Conservation (phyloP, 768 basidiomycete species). For the Chlorophyllum brunneum region DNA sequence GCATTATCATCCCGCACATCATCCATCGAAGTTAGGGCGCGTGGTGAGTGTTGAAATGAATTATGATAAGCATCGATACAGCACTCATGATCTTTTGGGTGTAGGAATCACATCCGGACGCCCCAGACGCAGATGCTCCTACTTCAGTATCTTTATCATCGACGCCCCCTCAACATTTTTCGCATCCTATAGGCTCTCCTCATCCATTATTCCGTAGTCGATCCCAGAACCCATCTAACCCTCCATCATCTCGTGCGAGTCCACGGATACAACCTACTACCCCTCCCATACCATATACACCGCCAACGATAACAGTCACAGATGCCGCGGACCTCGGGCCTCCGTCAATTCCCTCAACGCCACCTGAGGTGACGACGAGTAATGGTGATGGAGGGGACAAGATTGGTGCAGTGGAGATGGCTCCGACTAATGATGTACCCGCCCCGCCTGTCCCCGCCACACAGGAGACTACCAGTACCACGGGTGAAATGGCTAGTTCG, state of each 20-base stretch:
- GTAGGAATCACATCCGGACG: conserved; percentile 14
- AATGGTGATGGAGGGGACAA: conserved; percentile 1
- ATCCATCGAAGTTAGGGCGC: conserved; percentile 33
- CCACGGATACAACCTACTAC: conserved; percentile 1
- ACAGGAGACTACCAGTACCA: not conserved
- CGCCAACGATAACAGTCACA: not conserved
- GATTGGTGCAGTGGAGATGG: not conserved
- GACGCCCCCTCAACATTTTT: not conserved
- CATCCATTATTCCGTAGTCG: conserved; percentile 8
- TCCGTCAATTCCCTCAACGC: not conserved
- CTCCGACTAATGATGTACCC: not conserved
- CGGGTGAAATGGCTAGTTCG: not conserved
- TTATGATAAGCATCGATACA: not conserved
- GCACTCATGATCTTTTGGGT: not conserved
- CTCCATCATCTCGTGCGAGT: conserved; percentile 5
- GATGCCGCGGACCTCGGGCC: conserved; percentile 8
- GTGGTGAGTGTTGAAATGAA: conserved; percentile 25
- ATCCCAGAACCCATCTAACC: conserved; percentile 1
- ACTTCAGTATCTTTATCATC: not conserved
- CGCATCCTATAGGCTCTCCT: not conserved
- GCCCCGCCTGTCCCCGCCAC: not conserved
- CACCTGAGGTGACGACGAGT: not conserved
- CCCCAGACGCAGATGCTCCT: conserved; percentile 2
- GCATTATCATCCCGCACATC: conserved; percentile 24
- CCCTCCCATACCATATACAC: not conserved